Percentiles rank a stretch among this genome's conserved stretches.
Evolutionary conservation across 1,284 basidiomycete genomes (phyloP).

Genomic region (Crocinoboletus sp.): DNA sequence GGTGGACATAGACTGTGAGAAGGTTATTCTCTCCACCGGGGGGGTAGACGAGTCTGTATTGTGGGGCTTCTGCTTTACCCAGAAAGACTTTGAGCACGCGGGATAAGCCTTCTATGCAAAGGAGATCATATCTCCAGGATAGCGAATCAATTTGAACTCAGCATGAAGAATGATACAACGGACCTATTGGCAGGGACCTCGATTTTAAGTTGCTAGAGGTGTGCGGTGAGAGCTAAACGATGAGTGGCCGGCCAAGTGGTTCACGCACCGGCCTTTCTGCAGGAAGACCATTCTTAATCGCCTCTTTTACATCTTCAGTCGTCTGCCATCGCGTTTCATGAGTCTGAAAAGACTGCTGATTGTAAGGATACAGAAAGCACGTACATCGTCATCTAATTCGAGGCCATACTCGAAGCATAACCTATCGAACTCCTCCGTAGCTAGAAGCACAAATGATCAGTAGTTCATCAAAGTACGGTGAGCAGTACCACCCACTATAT

Average conservation of each 20-base stretch:
- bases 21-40: slow-evolving; percentile 60
- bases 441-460: slow-evolving; percentile 42
- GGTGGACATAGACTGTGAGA: slow-evolving; percentile 62
- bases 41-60: slow-evolving; percentile 70
- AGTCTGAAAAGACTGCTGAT: not conserved
- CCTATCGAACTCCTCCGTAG: slow-evolving; percentile 91
- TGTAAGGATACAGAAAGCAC: slow-evolving; percentile 28
- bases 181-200: slow-evolving; percentile 96
- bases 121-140: slow-evolving; percentile 82
- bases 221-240: slow-evolving; percentile 4
- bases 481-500: slow-evolving; percentile 58
- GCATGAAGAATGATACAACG: slow-evolving; percentile 6
- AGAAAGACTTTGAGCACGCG: slow-evolving; percentile 87
- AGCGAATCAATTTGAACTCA: slow-evolving; percentile 1
- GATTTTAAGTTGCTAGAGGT: slow-evolving; percentile 90
- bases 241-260: not conserved
- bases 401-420: slow-evolving; percentile 98
- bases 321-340: slow-evolving; percentile 51
- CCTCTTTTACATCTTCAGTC: slow-evolving; percentile 81
- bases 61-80: slow-evolving; percentile 63
- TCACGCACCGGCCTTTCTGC: slow-evolving; percentile 72
- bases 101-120: slow-evolving; percentile 96
- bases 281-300: slow-evolving; percentile 77
- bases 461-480: slow-evolving; percentile 3
- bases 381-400: slow-evolving; percentile 95